phyloP scores from a whole-genome alignment of 257 asterid species.

The Scutellaria minor region DNA sequence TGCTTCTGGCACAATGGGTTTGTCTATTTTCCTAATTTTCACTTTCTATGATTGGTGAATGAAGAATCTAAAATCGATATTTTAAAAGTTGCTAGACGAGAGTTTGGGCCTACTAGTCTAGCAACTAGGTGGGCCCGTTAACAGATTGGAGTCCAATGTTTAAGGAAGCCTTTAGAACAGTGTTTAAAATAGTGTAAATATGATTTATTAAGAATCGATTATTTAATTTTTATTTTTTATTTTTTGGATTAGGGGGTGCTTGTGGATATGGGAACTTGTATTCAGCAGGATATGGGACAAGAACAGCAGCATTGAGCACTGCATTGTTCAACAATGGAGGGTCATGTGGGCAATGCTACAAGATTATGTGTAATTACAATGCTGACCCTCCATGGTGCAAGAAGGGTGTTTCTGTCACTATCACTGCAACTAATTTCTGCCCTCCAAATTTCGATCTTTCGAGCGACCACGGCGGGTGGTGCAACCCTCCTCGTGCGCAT shows the following conservation, averaged over 20 bases:
- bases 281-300: constrained; percentile 53
- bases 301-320: constrained; percentile 62
- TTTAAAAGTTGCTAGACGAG: too few relatives aligned
- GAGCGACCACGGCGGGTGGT: constrained; percentile 71
- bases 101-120: too few relatives aligned
- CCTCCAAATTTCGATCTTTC: constrained; percentile 68
- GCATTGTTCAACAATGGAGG: constrained; percentile 61
- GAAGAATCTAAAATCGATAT: too few relatives aligned
- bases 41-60: too few relatives aligned
- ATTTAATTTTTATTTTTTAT: not conserved
- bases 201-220: not conserved
- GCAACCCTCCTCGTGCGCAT: constrained; percentile 71
- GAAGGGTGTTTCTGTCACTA: constrained; percentile 55
- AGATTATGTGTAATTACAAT: constrained; percentile 57
- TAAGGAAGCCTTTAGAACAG: too few relatives aligned
- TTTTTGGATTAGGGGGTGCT: constrained; percentile 51
- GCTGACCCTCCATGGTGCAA: constrained; percentile 57
- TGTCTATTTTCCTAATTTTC: not conserved
- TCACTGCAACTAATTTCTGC: constrained; percentile 66
- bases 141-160: too few relatives aligned
- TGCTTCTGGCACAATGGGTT: constrained; percentile 73
- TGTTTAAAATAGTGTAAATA: too few relatives aligned
- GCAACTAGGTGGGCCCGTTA: too few relatives aligned
- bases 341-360: constrained; percentile 67
- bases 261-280: constrained; percentile 66